Evolutionary conservation across 2,329 filamentous ascomycete genomes (phyloP), one percentile per base, ranked within the genome.

Genomic region (Fusarium multiceps): DNA sequence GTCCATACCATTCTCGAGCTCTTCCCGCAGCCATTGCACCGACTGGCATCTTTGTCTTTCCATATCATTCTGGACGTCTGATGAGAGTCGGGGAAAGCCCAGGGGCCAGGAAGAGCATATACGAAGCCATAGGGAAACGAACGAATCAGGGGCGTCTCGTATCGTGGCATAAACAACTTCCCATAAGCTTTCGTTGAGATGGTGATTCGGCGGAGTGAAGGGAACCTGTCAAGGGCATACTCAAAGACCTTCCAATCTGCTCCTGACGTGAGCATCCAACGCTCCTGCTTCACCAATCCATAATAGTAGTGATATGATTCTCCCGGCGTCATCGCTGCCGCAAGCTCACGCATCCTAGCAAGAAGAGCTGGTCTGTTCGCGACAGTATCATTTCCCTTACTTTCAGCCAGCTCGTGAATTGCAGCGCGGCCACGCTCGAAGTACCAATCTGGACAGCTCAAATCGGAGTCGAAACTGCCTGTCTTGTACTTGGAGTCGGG

Each of bases 71-170:
- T 9, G 3, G 12, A 23, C 4, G 13, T 3, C 3, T 2, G 2
- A 4, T 5, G 4, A 4, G 4, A 9, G 1, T 37, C 18, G 8
- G 10, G 32, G 75, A 18, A 73, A 71, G 3, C 77, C 76, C 21
- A 80, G 72, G 6, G 79, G 79, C 3, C 3, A 4, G 34, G 34
- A 12, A 12, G 18, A 7, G 34, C 3, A 59, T 83, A 82, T 32
- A 78, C 77, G 46, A 84, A 82, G 5, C 79, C 78, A 4, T 57
- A 51, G 0, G 81, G 80, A 14, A 84, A 78, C 4, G 77, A 75
- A 8, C 81, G 80, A 30, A 82, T 80, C 71, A 80, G 81, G 2
- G 82, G 82, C 0, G 82, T 83, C 20, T 81, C 68, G 45, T 83
- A 83, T 0, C 78, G 45, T 1, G 81, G 81, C 3, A 66, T 58